Evolutionary conservation across 2,329 filamentous ascomycete genomes (phyloP).

Genomic region (Leptographium wingfieldii): DNA sequence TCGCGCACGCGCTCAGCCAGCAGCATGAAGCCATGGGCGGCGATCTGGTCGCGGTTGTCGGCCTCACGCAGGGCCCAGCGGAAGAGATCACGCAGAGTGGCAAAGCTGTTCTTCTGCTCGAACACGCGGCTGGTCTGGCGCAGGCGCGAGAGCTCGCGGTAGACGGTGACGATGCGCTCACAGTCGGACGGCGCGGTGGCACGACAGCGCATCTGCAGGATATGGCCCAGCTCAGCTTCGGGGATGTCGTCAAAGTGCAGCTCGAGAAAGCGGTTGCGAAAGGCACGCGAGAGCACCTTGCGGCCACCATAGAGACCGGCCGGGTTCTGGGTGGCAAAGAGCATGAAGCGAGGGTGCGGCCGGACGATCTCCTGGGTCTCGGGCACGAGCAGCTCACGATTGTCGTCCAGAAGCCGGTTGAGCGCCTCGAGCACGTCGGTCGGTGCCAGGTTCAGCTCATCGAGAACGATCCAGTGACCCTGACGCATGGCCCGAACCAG

Average conservation of each 20-base stretch:
- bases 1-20: conserved; percentile 92
- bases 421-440: conserved; percentile 94
- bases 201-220: conserved; percentile 76
- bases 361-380: conserved; percentile 91
- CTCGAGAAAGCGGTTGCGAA: conserved; percentile 93
- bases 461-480: conserved; percentile 95
- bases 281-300: conserved; percentile 85
- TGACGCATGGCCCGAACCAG: conserved; percentile 84
- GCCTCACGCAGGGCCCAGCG: conserved; percentile 82
- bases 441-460: conserved; percentile 92
- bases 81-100: conserved; percentile 89
- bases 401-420: conserved; percentile 91
- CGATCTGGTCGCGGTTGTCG: conserved; percentile 77
- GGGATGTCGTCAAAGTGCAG: conserved; percentile 97
- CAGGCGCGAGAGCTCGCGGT: conserved; percentile 79
- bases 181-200: conserved; percentile 86
- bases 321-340: conserved; percentile 96
- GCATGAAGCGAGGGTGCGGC: conserved; percentile 90
- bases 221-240: conserved; percentile 82
- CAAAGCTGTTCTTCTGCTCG: conserved; percentile 95
- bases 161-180: conserved; percentile 80
- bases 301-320: conserved; percentile 89
- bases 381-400: conserved; percentile 85
- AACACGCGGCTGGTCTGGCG: conserved; percentile 86
- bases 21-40: conserved; percentile 89